phyloP scores from a whole-genome alignment of 768 basidiomycete genomes.

The Hydnum rufescens region DNA sequence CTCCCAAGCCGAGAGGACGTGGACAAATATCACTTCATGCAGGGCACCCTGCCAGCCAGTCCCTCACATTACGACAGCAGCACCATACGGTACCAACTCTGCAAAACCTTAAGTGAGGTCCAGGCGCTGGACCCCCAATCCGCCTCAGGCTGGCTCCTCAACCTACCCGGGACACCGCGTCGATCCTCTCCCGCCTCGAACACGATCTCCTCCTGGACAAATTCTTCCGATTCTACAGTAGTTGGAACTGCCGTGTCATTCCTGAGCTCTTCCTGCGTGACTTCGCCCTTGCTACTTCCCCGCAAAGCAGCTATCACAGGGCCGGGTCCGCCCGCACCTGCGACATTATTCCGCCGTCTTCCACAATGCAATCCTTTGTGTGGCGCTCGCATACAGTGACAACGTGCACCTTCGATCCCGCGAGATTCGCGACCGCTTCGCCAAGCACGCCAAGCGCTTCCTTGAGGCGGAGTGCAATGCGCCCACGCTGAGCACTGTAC shows the following conservation, averaged over 20 bases:
- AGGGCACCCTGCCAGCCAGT: too few relatives aligned
- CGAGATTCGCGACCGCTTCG: neutral
- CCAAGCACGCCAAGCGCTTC: neutral
- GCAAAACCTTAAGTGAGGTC: too few relatives aligned
- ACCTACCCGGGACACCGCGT: too few relatives aligned
- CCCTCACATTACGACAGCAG: too few relatives aligned
- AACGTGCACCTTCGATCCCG: neutral
- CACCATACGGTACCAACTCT: too few relatives aligned
- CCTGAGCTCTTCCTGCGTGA: constrained; percentile 31
- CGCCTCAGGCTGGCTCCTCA: too few relatives aligned
- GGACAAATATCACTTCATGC: too few relatives aligned
- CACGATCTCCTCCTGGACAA: constrained; percentile 21
- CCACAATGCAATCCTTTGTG: neutral
- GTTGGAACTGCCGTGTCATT: constrained; percentile 31
- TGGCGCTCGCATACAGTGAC: neutral
- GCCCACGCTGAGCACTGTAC: neutral
- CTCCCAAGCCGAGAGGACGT: too few relatives aligned
- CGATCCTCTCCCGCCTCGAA: too few relatives aligned
- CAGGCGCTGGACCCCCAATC: too few relatives aligned
- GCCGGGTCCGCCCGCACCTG: neutral
- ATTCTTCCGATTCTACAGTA: constrained; percentile 29
- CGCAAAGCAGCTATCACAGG: neutral
- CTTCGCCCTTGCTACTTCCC: neutral
- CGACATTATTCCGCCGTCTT: neutral
- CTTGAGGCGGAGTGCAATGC: neutral